Conservation (phyloP, 345 rosid species). For the Jatropha curcas region DNA sequence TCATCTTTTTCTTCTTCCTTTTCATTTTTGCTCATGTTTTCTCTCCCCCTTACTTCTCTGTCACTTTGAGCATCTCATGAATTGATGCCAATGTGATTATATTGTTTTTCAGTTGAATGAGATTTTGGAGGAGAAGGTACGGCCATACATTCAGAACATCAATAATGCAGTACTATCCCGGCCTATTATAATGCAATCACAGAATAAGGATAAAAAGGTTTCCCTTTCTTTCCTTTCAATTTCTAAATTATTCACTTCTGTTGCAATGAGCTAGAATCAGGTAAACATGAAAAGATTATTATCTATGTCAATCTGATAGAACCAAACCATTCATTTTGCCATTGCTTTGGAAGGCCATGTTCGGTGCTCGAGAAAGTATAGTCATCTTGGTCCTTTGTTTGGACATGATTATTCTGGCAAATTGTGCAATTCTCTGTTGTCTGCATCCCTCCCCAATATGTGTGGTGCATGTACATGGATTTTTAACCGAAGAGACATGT, state of each 20-base stretch:
- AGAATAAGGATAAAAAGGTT: slow-evolving; percentile 50
- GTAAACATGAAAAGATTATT: not conserved
- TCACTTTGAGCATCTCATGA: no score
- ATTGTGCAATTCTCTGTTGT: not conserved
- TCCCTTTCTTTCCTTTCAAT: not conserved
- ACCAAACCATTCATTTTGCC: not conserved
- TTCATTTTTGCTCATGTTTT: not conserved
- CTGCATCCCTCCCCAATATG: not conserved
- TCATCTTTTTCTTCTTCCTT: not conserved
- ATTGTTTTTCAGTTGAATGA: slow-evolving; percentile 59
- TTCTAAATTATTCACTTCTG: not conserved
- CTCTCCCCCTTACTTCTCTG: no score
- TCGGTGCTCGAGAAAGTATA: not conserved
- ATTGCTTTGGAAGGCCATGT: not conserved
- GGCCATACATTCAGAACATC: slow-evolving; percentile 57
- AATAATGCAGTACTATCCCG: slow-evolving; percentile 52
- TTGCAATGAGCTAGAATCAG: not conserved
- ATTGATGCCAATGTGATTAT: not conserved
- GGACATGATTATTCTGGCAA: not conserved
- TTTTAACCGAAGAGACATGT: not conserved
- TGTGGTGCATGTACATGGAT: not conserved
- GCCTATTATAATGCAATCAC: slow-evolving; percentile 57
- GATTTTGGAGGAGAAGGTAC: slow-evolving; percentile 82
- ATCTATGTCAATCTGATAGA: not conserved
- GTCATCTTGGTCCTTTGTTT: not conserved